Evolutionary conservation across 257 asterid genomes (phyloP).

Genomic region (Nicotiana obtusifolia): DNA sequence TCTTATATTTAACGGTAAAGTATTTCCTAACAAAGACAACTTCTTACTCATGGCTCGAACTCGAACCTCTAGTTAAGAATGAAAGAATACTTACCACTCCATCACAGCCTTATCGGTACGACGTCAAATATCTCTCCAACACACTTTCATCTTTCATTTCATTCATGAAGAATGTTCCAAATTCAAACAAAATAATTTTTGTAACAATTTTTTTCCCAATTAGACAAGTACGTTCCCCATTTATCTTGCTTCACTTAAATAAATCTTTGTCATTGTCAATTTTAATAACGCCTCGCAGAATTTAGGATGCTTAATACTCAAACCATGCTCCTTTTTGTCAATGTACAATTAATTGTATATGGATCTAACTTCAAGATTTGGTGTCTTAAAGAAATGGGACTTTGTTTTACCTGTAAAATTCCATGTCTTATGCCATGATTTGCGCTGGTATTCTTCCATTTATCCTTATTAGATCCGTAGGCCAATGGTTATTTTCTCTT

Average conservation of each 20-base stretch:
- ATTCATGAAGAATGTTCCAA: background rate
- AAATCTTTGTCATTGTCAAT: background rate
- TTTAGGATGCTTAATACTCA: background rate
- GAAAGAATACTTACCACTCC: no score
- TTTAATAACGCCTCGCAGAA: background rate
- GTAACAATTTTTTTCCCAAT: background rate
- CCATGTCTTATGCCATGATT: constrained; percentile 35
- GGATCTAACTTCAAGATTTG: background rate
- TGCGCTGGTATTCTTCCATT: constrained; percentile 19
- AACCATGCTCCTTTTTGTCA: background rate
- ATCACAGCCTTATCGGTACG: no score
- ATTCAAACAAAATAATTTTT: background rate
- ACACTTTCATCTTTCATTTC: background rate
- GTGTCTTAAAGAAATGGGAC: background rate
- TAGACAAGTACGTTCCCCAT: background rate
- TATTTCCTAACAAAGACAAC: no score
- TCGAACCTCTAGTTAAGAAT: no score
- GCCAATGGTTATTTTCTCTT: constrained; percentile 3
- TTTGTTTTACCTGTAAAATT: background rate
- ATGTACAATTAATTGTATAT: background rate
- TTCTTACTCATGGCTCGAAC: no score
- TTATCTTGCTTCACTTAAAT: background rate
- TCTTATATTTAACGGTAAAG: no score
- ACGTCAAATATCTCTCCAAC: background rate
- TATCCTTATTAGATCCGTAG: background rate